Evolutionary conservation across 257 asterid genomes (phyloP), one percentile per base, ranked within the genome.

Genomic region (Capsicum baccatum): DNA sequence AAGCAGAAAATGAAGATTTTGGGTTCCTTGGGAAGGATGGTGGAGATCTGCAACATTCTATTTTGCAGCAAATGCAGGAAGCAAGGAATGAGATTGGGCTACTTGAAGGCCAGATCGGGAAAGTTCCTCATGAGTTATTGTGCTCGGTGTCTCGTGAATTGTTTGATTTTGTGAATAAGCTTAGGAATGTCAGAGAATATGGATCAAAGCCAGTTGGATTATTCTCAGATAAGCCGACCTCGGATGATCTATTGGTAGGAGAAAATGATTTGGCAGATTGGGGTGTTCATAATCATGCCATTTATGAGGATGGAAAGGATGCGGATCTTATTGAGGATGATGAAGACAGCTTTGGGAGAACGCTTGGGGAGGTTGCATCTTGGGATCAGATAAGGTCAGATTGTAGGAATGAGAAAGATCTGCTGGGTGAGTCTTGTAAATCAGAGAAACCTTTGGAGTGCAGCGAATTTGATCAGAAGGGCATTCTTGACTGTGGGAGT

Each of bases 231-330:
- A 93, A 94, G 94, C 96, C 89, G 74, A 94, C 93, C 78, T 83
- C 94, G 63, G 96, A 90, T 52, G 99, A 93, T 86, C 90, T 96
- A 67, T 87, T 96, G 93, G 98, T 96, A 83, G 98, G 92, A 84
- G 98, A 92, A 91, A 97, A 93, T 87, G 99, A 96, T 88, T 87
- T 96, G 89, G 97, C 97, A 9, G 99, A 92, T 85, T 96, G 99
- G 99, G 92, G 93, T 68, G 98, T 93, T 79, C 97, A 78, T 83
- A 98, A 96, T 84, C 86, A 90, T 21, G 87, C 92, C 88, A 88
- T 91, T 54, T 93, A 89, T 76, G 96, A 93, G 8, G 92, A 91
- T 82, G 97, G 98, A 9, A 96, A 96, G 89, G 97, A 93, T 85
- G 92, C 93, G 62, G 98, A 95, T 86, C 91, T 88, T 55, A 91